These are phyloP conservation scores for Trichoderma aggressivum DNA, from an alignment of 2,329 filamentous ascomycete genomes.

Conservation along the genomic window DNA sequence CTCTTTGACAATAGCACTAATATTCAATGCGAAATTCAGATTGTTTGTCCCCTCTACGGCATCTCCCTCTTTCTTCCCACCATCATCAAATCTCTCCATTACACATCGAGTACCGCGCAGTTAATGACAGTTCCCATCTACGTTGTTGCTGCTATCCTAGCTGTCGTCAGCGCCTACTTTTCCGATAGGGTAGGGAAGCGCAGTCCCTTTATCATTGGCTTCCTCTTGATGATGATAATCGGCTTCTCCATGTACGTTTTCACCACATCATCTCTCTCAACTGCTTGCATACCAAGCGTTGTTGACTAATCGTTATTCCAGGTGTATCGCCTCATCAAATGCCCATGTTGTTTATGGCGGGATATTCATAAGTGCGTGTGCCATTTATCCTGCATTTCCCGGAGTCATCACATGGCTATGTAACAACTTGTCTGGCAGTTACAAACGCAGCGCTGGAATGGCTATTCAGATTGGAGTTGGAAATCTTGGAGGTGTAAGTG, in stretches of 20 bases:
- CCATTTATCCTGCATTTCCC: slow-evolving; percentile 75
- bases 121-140: slow-evolving; percentile 61
- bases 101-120: slow-evolving; percentile 56
- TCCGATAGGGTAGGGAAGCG: slow-evolving; percentile 54
- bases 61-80: slow-evolving; percentile 60
- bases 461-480: slow-evolving; percentile 61
- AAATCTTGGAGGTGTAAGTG: slow-evolving; percentile 52
- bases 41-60: slow-evolving; percentile 54
- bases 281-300: neutral
- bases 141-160: slow-evolving; percentile 60
- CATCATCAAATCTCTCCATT: slow-evolving; percentile 60
- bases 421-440: slow-evolving; percentile 68
- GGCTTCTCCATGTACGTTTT: slow-evolving; percentile 51
- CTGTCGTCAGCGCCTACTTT: slow-evolving; percentile 50
- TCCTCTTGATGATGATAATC: slow-evolving; percentile 51
- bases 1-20: neutral
- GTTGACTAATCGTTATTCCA: slow-evolving; percentile 30
- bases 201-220: slow-evolving; percentile 53
- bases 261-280: too few species aligned
- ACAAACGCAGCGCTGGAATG: slow-evolving; percentile 65
- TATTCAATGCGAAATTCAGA: slow-evolving; percentile 30
- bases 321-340: slow-evolving; percentile 56
- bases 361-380: slow-evolving; percentile 71
- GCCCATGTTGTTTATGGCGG: slow-evolving; percentile 67
- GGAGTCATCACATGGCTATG: slow-evolving; percentile 76